These are phyloP conservation scores for Colletotrichum navitas DNA, from an alignment of 2,329 filamentous ascomycete species.

Conservation along the genomic window DNA sequence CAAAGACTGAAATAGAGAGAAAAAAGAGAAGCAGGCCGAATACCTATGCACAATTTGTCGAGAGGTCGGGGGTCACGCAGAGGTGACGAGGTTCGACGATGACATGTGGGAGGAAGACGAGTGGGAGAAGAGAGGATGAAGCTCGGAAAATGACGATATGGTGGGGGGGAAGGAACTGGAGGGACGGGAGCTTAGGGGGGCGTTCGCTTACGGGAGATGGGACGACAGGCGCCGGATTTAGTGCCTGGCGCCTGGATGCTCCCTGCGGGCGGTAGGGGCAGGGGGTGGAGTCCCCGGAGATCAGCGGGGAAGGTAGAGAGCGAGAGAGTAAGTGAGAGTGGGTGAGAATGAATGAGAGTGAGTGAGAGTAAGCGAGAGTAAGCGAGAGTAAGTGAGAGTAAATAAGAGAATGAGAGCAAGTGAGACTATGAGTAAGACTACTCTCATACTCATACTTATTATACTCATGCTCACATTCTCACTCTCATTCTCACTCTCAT, in stretches of 20 bases:
- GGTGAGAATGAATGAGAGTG: no score
- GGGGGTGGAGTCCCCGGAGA: neutral
- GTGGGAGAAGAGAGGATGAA: neutral
- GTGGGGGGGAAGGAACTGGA: neutral
- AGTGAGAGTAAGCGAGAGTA: no score
- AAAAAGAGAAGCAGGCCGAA: neutral
- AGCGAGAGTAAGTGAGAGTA: no score
- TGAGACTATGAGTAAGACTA: no score
- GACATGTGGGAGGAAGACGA: neutral
- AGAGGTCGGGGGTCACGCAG: neutral
- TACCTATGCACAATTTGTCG: neutral
- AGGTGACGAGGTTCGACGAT: neutral
- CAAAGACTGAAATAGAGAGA: no score
- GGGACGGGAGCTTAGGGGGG: neutral
- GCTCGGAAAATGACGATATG: neutral
- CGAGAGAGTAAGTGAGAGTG: no score
- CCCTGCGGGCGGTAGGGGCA: constrained; percentile 28
- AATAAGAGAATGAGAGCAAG: no score
- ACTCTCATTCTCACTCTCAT: no score
- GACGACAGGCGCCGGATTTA: constrained; percentile 33
- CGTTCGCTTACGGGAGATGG: neutral
- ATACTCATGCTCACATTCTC: no score
- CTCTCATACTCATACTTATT: no score
- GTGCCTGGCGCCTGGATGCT: constrained; percentile 21
- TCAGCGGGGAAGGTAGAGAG: no score